Evolutionary conservation across 805 yeast species (phyloP), one percentile per base, ranked within the genome.

Genomic region (Wickerhamomyces subpelliculosus): DNA sequence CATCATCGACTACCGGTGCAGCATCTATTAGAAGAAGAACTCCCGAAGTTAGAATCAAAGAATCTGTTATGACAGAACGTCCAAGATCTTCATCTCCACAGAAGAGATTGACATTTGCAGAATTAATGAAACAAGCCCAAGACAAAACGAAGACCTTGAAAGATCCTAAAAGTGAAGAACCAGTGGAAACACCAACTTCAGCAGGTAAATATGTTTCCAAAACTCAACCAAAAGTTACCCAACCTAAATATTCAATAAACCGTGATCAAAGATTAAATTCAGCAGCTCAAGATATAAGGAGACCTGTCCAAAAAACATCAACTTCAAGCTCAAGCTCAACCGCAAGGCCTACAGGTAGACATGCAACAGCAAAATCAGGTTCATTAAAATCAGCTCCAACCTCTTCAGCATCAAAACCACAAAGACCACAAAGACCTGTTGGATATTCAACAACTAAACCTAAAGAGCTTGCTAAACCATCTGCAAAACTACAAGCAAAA

Each of bases 71-170:
- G 8, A 9, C 16, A 10, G 18, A 17, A 18, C 28, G 8, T 13
- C 19, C 14, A n/a, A 29, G 32, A 19, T 29, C 32, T 11, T 18
- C 32, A 12, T 29, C 52, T 7, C 56, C 65, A 13, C 53, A 51
- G 8, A 72, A 71, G 45, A 72, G 74, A 47, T 55, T 75, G 55
- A 58, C 73, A 14, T 78, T 75, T 48, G 68, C 68, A 21, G 80
- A 77, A 38, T 55, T 78, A 37, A 75, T 78, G 79, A 72, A 68
- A 43, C 71, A 71, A 49, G 83, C 82, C 1, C 68, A 72, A 18
- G 55, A 61, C 26, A 72, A 61, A 37, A 47, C 39, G 14, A 50
- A 42, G 23, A n/a, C 19, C 4, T 36, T 41, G 11, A 29, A 34
- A 12, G 36, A 33, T 12, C 3, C 31, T 19, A 48, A 59, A 8